Conservation (phyloP, 2,329 filamentous ascomycete species). For the Fusarium musae region DNA sequence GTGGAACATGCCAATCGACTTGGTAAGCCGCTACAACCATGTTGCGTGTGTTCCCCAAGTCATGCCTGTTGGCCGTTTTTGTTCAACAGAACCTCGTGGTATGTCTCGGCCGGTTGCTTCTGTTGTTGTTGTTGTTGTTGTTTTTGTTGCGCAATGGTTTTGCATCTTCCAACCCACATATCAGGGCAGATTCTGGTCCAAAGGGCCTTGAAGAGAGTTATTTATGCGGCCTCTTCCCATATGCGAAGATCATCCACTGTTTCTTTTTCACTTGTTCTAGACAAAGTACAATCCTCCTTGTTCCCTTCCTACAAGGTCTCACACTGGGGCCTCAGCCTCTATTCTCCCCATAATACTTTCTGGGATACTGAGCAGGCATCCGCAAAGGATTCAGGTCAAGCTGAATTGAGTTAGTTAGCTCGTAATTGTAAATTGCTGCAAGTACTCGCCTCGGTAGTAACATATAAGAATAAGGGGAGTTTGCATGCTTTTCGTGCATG, state of each 20-base stretch:
- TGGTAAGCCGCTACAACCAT: background rate
- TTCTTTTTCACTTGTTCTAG: constrained; percentile 10
- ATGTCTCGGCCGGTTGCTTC: constrained; percentile 20
- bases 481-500: constrained; percentile 49
- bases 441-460: constrained; percentile 19
- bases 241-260: background rate
- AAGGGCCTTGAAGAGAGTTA: background rate
- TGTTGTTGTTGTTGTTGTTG: background rate
- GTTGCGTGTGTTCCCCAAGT: background rate
- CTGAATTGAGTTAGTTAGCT: constrained; percentile 21
- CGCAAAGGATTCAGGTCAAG: constrained; percentile 8
- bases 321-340: constrained; percentile 33
- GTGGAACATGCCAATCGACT: background rate
- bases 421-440: constrained; percentile 25
- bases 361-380: constrained; percentile 14
- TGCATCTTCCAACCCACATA: background rate
- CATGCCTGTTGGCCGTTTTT: constrained; percentile 21
- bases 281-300: background rate
- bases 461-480: constrained; percentile 38
- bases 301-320: constrained; percentile 24
- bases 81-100: constrained; percentile 18
- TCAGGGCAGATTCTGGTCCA: background rate
- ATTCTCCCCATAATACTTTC: constrained; percentile 6
- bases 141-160: background rate
- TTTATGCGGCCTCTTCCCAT: background rate